Evolutionary conservation across 768 basidiomycete species (phyloP), one percentile per base, ranked within the genome.

Genomic region (Leucocoprinus sp.): DNA sequence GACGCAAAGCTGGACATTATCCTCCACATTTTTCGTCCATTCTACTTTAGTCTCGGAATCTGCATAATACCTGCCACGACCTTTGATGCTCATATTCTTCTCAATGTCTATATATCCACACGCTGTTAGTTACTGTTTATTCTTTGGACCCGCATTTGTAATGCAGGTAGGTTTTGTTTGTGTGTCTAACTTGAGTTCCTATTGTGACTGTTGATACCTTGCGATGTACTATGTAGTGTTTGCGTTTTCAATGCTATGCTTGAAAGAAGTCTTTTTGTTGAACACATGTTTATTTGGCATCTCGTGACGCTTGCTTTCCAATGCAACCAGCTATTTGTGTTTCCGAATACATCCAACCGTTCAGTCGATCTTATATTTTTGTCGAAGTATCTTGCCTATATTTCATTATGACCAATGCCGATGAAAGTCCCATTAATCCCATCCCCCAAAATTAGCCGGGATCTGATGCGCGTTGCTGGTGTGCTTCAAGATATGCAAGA

Each of bases 401-500:
- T 29, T 15, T 26, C 35, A 47, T 46, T 42, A 65, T 62, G 61
- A 52, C 53, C 33, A 54, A 60, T 43, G 49, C 44, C 22, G 48
- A 52, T 44, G 37, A 34, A n/a, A 54, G 60, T 49, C 50, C 60
- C 26, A 55, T n/a, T 28, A 14, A 28, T 62, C n/a, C 63, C 64
- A 42, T 50, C 55, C 28, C 48, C 53, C 22, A 58, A 62, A 54
- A 57, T 72, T 50, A 57, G 68, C 37, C 67, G 71, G 48, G 69
- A 76, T 55, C 67, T 79, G 37, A 67, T 61, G 18, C 66, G 68
- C 11, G 76, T 75, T 26, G 68, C 76, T 31, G 72, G 71, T 54
- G 71, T 70, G 22, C 66, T 81, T 29, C 62, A 73, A 60, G 67
- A 68, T 50, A 76, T 79, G 70, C 66, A 50, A 17, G 43, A 40